Conservation (phyloP, 805 yeast genomes). For the Kazachstania africana region DNA sequence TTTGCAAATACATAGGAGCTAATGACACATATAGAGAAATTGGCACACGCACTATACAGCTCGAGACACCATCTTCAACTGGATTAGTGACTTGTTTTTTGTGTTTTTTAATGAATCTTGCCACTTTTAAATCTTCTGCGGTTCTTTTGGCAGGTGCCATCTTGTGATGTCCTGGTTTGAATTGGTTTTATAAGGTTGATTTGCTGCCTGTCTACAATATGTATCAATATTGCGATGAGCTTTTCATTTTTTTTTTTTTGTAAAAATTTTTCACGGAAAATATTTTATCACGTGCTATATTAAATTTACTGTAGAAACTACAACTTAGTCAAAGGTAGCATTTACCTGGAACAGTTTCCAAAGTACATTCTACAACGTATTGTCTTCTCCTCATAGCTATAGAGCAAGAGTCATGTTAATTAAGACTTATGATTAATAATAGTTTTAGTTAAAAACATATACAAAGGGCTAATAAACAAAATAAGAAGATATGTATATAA, state of each 20-base stretch:
- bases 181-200: no score
- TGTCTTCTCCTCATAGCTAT: no score
- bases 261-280: slow-evolving; percentile 1
- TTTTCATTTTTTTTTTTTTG: neutral
- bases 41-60: slow-evolving; percentile 25
- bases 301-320: no score
- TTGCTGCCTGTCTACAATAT: no score
- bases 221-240: slow-evolving; percentile 1
- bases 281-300: slow-evolving; percentile 1
- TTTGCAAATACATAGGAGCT: slow-evolving; percentile 66
- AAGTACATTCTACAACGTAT: no score
- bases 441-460: no score
- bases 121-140: slow-evolving; percentile 10
- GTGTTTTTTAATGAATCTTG: slow-evolving; percentile 20
- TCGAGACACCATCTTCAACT: slow-evolving; percentile 20
- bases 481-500: no score
- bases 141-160: slow-evolving; percentile 19
- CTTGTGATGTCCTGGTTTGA: neutral
- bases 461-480: no score
- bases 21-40: slow-evolving; percentile 62
- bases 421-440: no score
- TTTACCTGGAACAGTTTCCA: no score
- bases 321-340: no score
- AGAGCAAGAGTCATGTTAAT: no score
- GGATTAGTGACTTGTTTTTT: slow-evolving; percentile 20